Conservation (phyloP, 768 basidiomycete species). For the Boletus edulis region DNA sequence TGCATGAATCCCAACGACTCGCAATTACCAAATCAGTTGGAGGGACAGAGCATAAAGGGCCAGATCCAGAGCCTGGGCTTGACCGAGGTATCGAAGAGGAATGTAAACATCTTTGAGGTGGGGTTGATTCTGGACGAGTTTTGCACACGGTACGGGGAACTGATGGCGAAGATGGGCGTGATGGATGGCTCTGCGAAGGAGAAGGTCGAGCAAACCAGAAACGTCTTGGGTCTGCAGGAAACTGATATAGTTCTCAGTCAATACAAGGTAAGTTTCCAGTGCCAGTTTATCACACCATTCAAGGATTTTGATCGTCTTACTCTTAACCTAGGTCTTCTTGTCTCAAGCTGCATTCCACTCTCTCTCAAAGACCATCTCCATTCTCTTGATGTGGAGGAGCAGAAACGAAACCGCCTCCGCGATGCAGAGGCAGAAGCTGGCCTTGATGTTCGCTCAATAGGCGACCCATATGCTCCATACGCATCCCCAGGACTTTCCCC, state of each 20-base stretch:
- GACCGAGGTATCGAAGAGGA: conserved; percentile 70
- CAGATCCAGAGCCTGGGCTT: conserved; percentile 84
- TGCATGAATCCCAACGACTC: conserved; percentile 95
- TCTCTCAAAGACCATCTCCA: conserved; percentile 86
- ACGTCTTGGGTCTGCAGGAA: conserved; percentile 57
- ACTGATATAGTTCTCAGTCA: conserved; percentile 78
- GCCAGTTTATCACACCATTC: neutral
- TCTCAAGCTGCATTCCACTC: conserved; percentile 82
- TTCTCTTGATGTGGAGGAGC: conserved; percentile 80
- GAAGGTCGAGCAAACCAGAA: conserved; percentile 56
- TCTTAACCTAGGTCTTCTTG: conserved; percentile 71
- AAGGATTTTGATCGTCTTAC: conserved; percentile 6
- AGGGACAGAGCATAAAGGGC: conserved; percentile 87
- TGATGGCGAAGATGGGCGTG: conserved; percentile 55
- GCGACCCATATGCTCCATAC: conserved; percentile 81
- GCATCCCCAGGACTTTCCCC: conserved; percentile 46
- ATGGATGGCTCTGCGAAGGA: conserved; percentile 58
- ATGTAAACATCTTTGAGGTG: conserved; percentile 71
- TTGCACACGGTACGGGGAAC: conserved; percentile 75
- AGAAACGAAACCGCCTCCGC: conserved; percentile 69
- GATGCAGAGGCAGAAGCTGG: conserved; percentile 75
- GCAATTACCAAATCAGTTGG: conserved; percentile 90
- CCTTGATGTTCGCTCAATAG: conserved; percentile 50
- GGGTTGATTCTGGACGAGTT: conserved; percentile 87
- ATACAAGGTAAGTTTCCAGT: conserved; percentile 61